A percentile compares a stretch with the other conserved stretches of the same genome.
phyloP scores from a whole-genome alignment of 768 basidiomycete species.

The Ramaria sp. region DNA sequence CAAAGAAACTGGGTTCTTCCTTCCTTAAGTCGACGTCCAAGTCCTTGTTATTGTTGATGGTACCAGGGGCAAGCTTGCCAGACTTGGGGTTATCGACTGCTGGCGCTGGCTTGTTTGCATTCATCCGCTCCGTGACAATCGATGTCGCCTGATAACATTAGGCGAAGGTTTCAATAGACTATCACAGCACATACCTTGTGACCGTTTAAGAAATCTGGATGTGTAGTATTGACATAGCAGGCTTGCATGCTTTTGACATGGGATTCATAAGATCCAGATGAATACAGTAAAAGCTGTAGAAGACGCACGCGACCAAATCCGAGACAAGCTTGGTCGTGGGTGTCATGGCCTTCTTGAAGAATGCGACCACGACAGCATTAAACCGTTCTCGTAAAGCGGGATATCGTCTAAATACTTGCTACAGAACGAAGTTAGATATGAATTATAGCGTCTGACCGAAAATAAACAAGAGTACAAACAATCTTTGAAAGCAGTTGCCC shows the following conservation, averaged over 20 bases:
- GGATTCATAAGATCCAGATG: not conserved
- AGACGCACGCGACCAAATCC: slow-evolving; percentile 81
- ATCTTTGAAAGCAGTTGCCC: slow-evolving; percentile 85
- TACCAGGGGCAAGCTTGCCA: slow-evolving; percentile 46
- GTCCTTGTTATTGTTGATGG: slow-evolving; percentile 88
- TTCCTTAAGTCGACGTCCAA: slow-evolving; percentile 84
- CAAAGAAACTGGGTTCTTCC: slow-evolving; percentile 88
- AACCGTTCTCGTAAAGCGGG: slow-evolving; percentile 95
- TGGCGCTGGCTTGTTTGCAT: slow-evolving; percentile 65
- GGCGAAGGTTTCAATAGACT: not conserved
- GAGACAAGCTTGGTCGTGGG: slow-evolving; percentile 92
- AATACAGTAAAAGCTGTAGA: not conserved
- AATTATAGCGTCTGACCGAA: not conserved
- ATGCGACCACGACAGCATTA: slow-evolving; percentile 91
- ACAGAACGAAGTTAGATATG: slow-evolving; percentile 9
- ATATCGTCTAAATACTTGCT: slow-evolving; percentile 96
- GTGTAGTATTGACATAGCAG: slow-evolving; percentile 97
- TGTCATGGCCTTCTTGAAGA: slow-evolving; percentile 88
- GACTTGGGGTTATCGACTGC: slow-evolving; percentile 58
- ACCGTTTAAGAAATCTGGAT: slow-evolving; percentile 95
- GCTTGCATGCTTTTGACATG: slow-evolving; percentile 74
- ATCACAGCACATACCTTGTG: slow-evolving; percentile 50
- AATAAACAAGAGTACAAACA: slow-evolving; percentile 33
- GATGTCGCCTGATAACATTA: slow-evolving; percentile 62
- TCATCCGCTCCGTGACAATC: slow-evolving; percentile 74